Evolutionary conservation across 768 basidiomycete genomes (phyloP).

Genomic region (Panus rudis): DNA sequence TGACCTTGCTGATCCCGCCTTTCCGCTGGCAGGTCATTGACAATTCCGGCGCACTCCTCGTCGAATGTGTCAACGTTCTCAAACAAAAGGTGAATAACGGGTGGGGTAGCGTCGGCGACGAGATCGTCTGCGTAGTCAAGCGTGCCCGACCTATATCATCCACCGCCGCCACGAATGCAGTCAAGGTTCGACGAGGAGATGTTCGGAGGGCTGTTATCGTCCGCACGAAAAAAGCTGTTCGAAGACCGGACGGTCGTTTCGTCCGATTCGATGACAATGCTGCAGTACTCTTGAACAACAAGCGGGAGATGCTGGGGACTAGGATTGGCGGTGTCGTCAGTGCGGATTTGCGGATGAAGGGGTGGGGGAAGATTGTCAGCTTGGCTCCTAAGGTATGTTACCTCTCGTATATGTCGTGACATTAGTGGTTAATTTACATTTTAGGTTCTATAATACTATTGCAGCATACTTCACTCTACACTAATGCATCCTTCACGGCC

Average conservation of each 20-base stretch:
- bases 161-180: conserved; percentile 63
- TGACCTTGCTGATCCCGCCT: neutral
- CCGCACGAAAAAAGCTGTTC: conserved; percentile 80
- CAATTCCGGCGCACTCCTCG: conserved; percentile 90
- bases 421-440: too few species aligned
- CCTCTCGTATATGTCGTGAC: too few species aligned
- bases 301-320: conserved; percentile 92
- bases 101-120: conserved; percentile 89
- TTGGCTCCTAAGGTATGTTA: conserved; percentile 77
- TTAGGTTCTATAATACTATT: too few species aligned
- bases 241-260: conserved; percentile 80
- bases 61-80: conserved; percentile 94
- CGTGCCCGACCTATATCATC: conserved; percentile 77
- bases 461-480: too few species aligned
- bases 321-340: conserved; percentile 92
- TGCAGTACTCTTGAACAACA: conserved; percentile 89
- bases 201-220: conserved; percentile 95
- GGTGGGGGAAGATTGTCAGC: conserved; percentile 92
- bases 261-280: conserved; percentile 97
- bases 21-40: conserved; percentile 72
- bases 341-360: conserved; percentile 82
- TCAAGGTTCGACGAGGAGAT: conserved; percentile 90
- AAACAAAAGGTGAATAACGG: conserved; percentile 96
- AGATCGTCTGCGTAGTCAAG: conserved; percentile 93
- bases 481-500: too few species aligned